These are phyloP conservation scores for Tilletia horrida DNA, from an alignment of 1,284 basidiomycete genomes.

Conservation along the genomic window DNA sequence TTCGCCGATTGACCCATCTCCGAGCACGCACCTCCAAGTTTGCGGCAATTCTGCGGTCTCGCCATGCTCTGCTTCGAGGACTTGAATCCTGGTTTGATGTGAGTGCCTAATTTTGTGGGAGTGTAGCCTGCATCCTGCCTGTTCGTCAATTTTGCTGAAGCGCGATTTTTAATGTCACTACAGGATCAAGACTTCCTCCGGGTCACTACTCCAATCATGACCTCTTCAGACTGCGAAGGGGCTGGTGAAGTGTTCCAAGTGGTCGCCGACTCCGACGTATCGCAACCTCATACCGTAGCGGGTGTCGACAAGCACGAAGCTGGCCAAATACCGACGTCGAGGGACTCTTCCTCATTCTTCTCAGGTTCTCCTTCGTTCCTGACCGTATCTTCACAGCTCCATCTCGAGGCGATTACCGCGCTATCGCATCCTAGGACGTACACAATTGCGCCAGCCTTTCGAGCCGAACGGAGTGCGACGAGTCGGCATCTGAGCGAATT, in stretches of 20 bases:
- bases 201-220: conserved; percentile 80
- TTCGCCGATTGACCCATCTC: conserved; percentile 1
- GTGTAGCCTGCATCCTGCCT: background rate
- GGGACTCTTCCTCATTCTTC: conserved; percentile 31
- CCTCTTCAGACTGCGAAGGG: conserved; percentile 92
- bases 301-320: conserved; percentile 24
- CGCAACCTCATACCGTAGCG: background rate
- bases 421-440: conserved; percentile 74
- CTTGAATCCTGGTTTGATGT: conserved; percentile 29
- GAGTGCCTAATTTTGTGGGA: background rate
- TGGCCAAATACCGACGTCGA: background rate
- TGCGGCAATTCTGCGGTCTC: background rate
- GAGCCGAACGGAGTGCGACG: conserved; percentile 84
- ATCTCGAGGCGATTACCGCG: conserved; percentile 81
- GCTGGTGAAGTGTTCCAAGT: conserved; percentile 88
- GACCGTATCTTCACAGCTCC: conserved; percentile 90
- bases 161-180: too few relatives aligned
- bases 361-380: conserved; percentile 67
- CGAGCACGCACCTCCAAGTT: conserved; percentile 1
- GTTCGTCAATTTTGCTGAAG: too few relatives aligned
- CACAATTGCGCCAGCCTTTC: conserved; percentile 85
- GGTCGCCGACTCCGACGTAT: conserved; percentile 54
- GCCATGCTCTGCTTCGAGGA: conserved; percentile 26
- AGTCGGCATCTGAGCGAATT: conserved; percentile 93
- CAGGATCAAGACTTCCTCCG: conserved; percentile 68